phyloP scores from a whole-genome alignment of 2,329 filamentous ascomycete genomes.

The Apiospora malaysiana region DNA sequence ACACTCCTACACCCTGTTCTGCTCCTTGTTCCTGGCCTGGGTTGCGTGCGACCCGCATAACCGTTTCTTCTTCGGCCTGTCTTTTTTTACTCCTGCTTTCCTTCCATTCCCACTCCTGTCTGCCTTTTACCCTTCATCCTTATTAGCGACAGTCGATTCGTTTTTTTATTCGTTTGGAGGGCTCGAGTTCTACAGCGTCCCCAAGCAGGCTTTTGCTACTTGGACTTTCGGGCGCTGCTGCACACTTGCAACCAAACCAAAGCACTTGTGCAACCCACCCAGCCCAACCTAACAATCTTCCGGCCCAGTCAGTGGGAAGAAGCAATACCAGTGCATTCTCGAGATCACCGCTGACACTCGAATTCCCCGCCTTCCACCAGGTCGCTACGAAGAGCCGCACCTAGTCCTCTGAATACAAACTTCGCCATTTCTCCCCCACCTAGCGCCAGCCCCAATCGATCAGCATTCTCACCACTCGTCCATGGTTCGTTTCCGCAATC shows the following conservation, averaged over 20 bases:
- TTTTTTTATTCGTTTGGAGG: conserved; percentile 10
- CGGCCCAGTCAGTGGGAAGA: neutral
- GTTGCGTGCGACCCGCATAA: conserved; percentile 18
- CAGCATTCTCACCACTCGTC: conserved; percentile 41
- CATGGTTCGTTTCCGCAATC: conserved; percentile 34
- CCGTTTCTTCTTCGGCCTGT: conserved; percentile 16
- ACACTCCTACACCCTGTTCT: neutral
- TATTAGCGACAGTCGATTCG: conserved; percentile 3
- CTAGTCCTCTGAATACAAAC: conserved; percentile 56
- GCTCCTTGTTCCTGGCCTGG: conserved; percentile 4
- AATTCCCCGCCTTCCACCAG: conserved; percentile 7
- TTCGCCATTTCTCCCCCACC: conserved; percentile 50
- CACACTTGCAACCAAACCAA: conserved; percentile 17
- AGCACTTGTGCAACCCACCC: conserved; percentile 13
- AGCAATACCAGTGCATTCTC: neutral
- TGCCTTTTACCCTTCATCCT: neutral
- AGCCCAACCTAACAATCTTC: conserved; percentile 15
- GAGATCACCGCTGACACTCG: conserved; percentile 11
- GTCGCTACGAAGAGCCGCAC: conserved; percentile 44
- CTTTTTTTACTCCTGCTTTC: conserved; percentile 18
- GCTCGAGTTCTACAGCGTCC: neutral
- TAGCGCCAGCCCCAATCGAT: conserved; percentile 48
- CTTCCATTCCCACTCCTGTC: conserved; percentile 10
- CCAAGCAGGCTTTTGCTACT: neutral
- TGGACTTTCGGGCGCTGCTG: neutral